Evolutionary conservation across 2,329 filamentous ascomycete species (phyloP).

Genomic region (Madurella fahalii): DNA sequence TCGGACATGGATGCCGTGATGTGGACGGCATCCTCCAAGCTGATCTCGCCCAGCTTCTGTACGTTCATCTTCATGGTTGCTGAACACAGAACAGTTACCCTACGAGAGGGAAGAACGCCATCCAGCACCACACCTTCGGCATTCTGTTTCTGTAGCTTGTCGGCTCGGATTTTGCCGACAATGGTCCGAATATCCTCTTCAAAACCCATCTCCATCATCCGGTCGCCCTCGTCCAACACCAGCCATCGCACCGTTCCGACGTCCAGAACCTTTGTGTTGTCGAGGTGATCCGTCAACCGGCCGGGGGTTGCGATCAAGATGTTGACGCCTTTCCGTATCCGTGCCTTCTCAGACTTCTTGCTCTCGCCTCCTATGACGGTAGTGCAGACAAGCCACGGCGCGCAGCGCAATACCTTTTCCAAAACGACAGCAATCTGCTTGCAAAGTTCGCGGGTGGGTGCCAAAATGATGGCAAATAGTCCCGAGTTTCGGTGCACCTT

Average conservation of each 20-base stretch:
- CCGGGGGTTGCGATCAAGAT: conserved; percentile 94
- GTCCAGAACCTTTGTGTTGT: conserved; percentile 85
- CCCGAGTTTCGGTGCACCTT: conserved; percentile 79
- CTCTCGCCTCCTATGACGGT: conserved; percentile 70
- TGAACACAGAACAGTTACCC: conserved; percentile 87
- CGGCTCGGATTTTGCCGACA: conserved; percentile 70
- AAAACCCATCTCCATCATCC: conserved; percentile 97
- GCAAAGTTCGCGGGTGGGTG: conserved; percentile 88
- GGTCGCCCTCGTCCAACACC: conserved; percentile 90
- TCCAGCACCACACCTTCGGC: conserved; percentile 55
- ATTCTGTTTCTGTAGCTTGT: conserved; percentile 55
- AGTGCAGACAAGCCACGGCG: conserved; percentile 90
- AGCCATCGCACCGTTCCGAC: conserved; percentile 90
- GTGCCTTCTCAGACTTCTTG: conserved; percentile 82
- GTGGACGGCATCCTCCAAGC: conserved; percentile 85
- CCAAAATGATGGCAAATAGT: conserved; percentile 88
- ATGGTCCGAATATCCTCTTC: conserved; percentile 90
- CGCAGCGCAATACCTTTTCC: conserved; percentile 79
- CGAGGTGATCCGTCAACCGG: conserved; percentile 82
- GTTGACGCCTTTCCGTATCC: conserved; percentile 88
- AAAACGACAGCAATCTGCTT: conserved; percentile 89
- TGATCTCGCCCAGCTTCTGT: conserved; percentile 89
- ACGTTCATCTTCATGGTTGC: conserved; percentile 98
- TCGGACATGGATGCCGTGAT: conserved; percentile 64
- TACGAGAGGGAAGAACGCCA: conserved; percentile 65